Evolutionary conservation across 208 protist species (phyloP), one percentile per base, ranked within the genome.

Genomic region (Trypanosoma grayi): DNA sequence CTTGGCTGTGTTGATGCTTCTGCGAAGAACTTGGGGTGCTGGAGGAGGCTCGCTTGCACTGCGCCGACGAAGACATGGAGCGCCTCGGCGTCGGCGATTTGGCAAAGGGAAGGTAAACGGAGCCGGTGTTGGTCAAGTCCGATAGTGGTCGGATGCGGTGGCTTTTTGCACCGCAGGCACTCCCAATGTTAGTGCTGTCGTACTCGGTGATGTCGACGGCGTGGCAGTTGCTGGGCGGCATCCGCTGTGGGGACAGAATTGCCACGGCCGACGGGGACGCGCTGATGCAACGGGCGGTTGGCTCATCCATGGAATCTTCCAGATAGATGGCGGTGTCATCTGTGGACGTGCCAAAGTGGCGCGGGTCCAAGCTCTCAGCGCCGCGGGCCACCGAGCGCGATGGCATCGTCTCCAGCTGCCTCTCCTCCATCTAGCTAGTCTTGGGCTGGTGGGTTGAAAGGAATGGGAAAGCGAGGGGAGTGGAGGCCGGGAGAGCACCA

Each of bases 311-410:
- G 20, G 84, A 88, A 68, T 94, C 87, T 33, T 91, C 83, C 4
- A 92, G 48, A 59, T 90, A 94, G 48, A 94, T 87, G 45, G 82
- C 87, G 2, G 79, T 75, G 54, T 94, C 87, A 60, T 94, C 87
- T 24, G 75, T 91, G 16, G 79, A 83, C 11, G 73, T 69, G 46
- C 75, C 81, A 45, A 90, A 81, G 20, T 78, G 79, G 22, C 82
- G 82, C 3, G 55, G 70, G 34, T 79, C 73, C 20, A 58, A 40
- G 27, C 63, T 79, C 9, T 55, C 59, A 62, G 53, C 44, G 53
- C 20, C 53, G 10, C 57, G 37, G 47, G 57, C 43, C 25, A 53
- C 39, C 34, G 37, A 54, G 46, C 45, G 43, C 27, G 59, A 57
- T 34, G 66, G 11, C 58, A 73, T 44, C 10, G 18, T 51, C 31